Evolutionary conservation across 805 yeast genomes (phyloP).

Genomic region (Candida suzukii): DNA sequence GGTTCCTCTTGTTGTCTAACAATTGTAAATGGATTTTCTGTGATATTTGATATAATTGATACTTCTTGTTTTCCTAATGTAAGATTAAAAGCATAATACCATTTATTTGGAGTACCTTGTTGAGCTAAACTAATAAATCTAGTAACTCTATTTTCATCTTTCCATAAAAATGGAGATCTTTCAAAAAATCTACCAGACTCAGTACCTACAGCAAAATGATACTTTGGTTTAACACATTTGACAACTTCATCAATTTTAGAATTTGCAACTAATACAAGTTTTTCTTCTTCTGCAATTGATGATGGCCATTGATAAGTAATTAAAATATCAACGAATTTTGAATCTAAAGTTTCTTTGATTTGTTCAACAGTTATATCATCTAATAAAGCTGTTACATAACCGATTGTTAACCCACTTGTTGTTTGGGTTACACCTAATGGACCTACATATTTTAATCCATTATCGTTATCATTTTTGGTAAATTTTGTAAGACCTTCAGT

Average conservation of each 20-base stretch:
- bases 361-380: slow-evolving; percentile 16
- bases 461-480: slow-evolving; percentile 6
- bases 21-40: not conserved
- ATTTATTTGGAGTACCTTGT: slow-evolving; percentile 48
- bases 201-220: slow-evolving; percentile 57
- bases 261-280: slow-evolving; percentile 38
- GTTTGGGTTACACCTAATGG: slow-evolving; percentile 32
- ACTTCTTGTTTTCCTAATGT: slow-evolving; percentile 17
- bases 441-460: slow-evolving; percentile 25
- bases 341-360: slow-evolving; percentile 11
- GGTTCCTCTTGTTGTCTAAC: no score
- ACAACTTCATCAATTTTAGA: slow-evolving; percentile 39
- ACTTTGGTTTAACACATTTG: slow-evolving; percentile 45
- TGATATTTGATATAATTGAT: not conserved
- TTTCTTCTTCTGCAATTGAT: slow-evolving; percentile 37
- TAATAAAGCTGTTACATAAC: slow-evolving; percentile 33
- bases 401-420: slow-evolving; percentile 39
- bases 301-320: slow-evolving; percentile 58
- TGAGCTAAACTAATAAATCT: slow-evolving; percentile 61
- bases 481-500: slow-evolving; percentile 13
- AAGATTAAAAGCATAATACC: slow-evolving; percentile 71
- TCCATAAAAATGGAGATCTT: slow-evolving; percentile 53
- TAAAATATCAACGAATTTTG: slow-evolving; percentile 41
- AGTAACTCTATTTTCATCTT: slow-evolving; percentile 33
- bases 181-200: slow-evolving; percentile 44